phyloP scores from a whole-genome alignment of 2,329 filamentous ascomycete genomes.

The Alternaria dauci region DNA sequence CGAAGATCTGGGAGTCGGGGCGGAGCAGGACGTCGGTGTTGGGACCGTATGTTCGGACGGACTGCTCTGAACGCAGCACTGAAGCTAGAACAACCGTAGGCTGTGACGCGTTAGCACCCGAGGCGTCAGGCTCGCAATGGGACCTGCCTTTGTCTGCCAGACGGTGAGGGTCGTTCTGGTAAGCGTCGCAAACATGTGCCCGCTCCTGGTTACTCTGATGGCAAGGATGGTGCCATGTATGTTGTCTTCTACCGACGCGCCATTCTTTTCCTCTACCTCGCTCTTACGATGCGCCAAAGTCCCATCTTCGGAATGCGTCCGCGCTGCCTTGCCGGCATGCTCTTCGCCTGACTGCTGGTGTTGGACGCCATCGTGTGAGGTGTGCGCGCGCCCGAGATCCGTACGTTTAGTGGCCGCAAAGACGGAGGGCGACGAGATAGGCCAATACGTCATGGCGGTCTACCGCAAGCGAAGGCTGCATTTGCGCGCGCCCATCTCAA shows the following conservation, averaged over 20 bases:
- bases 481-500: constrained; percentile 48
- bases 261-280: constrained; percentile 22
- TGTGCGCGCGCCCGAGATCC: constrained; percentile 62
- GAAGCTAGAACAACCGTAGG: constrained; percentile 88
- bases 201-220: constrained; percentile 78
- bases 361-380: constrained; percentile 67
- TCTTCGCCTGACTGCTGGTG: constrained; percentile 31
- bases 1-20: constrained; percentile 90
- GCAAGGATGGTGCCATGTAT: constrained; percentile 74
- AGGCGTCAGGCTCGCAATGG: constrained; percentile 14
- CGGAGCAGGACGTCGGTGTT: constrained; percentile 87
- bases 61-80: constrained; percentile 81
- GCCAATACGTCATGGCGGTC: constrained; percentile 81
- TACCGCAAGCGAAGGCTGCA: constrained; percentile 48
- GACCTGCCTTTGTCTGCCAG: constrained; percentile 91
- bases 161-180: constrained; percentile 86
- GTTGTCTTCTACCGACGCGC: constrained; percentile 42
- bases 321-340: constrained; percentile 23
- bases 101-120: constrained; percentile 57
- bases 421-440: constrained; percentile 82
- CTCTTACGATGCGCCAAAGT: constrained; percentile 12
- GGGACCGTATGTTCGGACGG: constrained; percentile 81
- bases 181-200: constrained; percentile 86
- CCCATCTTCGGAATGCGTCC: constrained; percentile 21
- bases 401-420: constrained; percentile 78